phyloP scores from a whole-genome alignment of 2,329 filamentous ascomycete species.

The Pseudocercospora pini-densiflorae region DNA sequence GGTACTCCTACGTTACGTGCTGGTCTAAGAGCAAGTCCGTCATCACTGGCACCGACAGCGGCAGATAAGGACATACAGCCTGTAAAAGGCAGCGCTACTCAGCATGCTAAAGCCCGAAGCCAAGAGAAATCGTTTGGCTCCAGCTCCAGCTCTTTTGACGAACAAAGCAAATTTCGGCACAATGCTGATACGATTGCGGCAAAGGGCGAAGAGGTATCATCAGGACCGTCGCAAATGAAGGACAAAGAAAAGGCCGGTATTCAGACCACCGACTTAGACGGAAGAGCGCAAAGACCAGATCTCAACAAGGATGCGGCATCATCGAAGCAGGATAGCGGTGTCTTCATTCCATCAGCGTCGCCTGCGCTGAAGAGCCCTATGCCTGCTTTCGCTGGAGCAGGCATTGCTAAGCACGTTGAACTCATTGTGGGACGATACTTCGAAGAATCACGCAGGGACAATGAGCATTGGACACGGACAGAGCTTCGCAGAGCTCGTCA shows the following conservation, averaged over 20 bases:
- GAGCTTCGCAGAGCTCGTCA: constrained; percentile 30
- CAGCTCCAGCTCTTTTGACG: background rate
- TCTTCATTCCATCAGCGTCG: background rate
- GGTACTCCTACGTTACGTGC: background rate
- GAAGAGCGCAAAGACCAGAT: background rate
- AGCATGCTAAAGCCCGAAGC: background rate
- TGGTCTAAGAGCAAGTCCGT: background rate
- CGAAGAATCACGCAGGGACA: constrained; percentile 36
- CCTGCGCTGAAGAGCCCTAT: constrained; percentile 3
- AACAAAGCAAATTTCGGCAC: background rate
- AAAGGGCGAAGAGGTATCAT: background rate
- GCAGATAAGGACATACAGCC: background rate
- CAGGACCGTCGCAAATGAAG: background rate
- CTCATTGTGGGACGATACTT: constrained; percentile 30
- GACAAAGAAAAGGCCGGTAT: background rate
- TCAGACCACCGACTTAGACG: background rate
- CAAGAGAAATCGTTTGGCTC: background rate
- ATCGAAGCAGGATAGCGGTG: constrained; percentile 1
- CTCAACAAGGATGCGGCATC: background rate
- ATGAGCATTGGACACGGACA: constrained; percentile 33
- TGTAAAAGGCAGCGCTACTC: background rate
- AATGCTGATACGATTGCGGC: background rate
- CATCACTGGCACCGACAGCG: background rate
- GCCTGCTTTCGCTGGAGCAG: background rate
- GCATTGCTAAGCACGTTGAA: constrained; percentile 28